A percentile compares a stretch with the other conserved stretches of the same genome.
phyloP scores from a whole-genome alignment of 2,329 filamentous ascomycete species.

The Penicillium sp. region DNA sequence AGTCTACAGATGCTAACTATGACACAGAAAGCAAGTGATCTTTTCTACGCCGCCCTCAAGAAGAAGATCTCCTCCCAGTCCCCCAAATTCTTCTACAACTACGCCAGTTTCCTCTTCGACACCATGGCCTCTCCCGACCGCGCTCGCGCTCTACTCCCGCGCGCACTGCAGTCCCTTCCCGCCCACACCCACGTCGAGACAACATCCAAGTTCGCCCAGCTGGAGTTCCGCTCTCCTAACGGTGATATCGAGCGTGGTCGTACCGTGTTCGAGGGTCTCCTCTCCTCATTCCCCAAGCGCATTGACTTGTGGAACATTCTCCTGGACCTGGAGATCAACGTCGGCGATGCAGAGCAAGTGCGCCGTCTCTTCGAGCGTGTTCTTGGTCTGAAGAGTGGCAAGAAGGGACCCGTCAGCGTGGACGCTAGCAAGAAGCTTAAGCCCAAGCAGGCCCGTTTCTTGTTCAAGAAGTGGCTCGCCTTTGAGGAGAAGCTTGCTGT shows the following conservation, averaged over 20 bases:
- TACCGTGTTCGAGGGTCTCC: constrained; percentile 86
- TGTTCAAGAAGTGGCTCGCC: constrained; percentile 88
- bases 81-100: constrained; percentile 85
- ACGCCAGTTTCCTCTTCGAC: constrained; percentile 86
- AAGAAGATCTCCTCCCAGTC: constrained; percentile 77
- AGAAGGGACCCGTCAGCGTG: constrained; percentile 33
- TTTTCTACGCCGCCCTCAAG: constrained; percentile 83
- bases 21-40: constrained; percentile 72
- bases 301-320: constrained; percentile 91
- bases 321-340: constrained; percentile 72
- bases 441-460: constrained; percentile 73
- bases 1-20: constrained; percentile 23
- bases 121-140: constrained; percentile 66
- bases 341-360: constrained; percentile 59
- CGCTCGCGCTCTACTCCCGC: constrained; percentile 71
- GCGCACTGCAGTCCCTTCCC: constrained; percentile 79
- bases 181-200: constrained; percentile 66
- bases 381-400: constrained; percentile 43
- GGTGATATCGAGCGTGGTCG: constrained; percentile 87
- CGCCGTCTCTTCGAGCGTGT: constrained; percentile 80
- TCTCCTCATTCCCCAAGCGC: constrained; percentile 81
- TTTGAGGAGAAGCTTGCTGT: constrained; percentile 67
- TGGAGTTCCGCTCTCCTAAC: constrained; percentile 81
- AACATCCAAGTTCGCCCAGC: constrained; percentile 80
- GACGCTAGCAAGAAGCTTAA: constrained; percentile 63